Evolutionary conservation across 2,329 filamentous ascomycete species (phyloP), one percentile per base, ranked within the genome.

Genomic region (Xylaria sp.): DNA sequence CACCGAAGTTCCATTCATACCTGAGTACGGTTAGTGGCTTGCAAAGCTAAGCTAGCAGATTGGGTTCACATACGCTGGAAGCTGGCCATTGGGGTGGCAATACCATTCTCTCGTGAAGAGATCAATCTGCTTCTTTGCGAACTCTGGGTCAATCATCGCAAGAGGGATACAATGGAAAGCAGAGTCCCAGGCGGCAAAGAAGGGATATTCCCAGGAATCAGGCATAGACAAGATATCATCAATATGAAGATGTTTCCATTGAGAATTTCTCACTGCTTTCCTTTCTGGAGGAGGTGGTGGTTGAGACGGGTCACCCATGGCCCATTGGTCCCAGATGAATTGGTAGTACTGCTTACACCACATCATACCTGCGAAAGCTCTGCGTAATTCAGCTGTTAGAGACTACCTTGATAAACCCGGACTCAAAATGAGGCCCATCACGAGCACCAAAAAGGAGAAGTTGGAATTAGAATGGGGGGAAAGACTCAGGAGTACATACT

Each of bases 271-370:
- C 65, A 98, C 87, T 2, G 87, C 85, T 79, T 96, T 97, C 63
- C 95, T 87, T 45, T 87, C 86, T 0, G 91, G 84, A 0, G 95
- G 95, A 30, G 96, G 96, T 36, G 95, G 92, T 50, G 94, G 93
- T 84, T 94, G 93, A 56, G 86, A 87, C 12, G 94, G 94, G 77
- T 98, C 95, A 60, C 95, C 95, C 71, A 97, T 97, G 30, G 94
- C 94, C 95, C 95, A 98, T 78, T 98, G 92, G 72, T 98, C 94
- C 93, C 94, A 97, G 75, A 98, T 89, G 80, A 98, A 97, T 78
- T 97, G 89, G 80, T 98, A 98, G 81, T 93, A 93, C 79, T 98
- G 95, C 80, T 98, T 98, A 70, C 92, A 97, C 95, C 95, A 98
- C 86, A 98, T 91, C 95, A 98, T 98, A 62, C 96, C 95, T 0